These are phyloP conservation scores for Vinca minor DNA, from an alignment of 257 asterid species.

Conservation along the genomic window DNA sequence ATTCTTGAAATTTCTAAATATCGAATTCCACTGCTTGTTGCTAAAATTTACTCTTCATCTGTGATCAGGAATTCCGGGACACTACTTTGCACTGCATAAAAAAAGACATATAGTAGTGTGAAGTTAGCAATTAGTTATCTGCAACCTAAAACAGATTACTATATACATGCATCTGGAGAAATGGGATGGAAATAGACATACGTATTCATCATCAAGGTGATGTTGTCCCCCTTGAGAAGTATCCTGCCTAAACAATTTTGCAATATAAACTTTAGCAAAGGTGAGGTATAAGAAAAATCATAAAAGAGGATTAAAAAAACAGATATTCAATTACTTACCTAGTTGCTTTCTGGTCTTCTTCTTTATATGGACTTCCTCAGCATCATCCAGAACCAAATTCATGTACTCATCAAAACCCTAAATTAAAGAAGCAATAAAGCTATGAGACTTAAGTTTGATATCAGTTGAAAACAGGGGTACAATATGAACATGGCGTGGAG, in stretches of 20 bases:
- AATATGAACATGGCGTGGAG: neutral
- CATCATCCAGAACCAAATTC: slow-evolving; percentile 56
- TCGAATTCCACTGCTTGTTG: neutral
- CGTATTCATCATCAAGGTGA: slow-evolving; percentile 50
- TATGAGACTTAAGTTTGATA: neutral
- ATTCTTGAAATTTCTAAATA: neutral
- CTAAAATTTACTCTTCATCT: neutral
- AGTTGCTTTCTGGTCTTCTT: slow-evolving; percentile 49
- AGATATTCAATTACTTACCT: slow-evolving; percentile 23
- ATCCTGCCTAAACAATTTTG: slow-evolving; percentile 36
- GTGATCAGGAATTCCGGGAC: neutral
- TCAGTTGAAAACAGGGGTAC: neutral
- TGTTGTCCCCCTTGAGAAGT: slow-evolving; percentile 44
- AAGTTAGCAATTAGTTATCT: neutral
- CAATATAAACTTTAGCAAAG: slow-evolving; percentile 9
- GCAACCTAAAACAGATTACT: neutral
- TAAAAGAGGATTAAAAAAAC: neutral
- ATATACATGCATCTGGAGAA: neutral
- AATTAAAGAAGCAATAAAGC: neutral
- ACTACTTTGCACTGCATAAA: slow-evolving; percentile 12
- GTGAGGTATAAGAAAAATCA: neutral
- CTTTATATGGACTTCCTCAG: slow-evolving; percentile 54
- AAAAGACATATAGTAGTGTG: neutral
- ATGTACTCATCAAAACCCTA: slow-evolving; percentile 54
- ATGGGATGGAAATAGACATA: slow-evolving; percentile 13